Evolutionary conservation across 495 filamentous ascomycete species (phyloP).

Genomic region (Penicillium parvum): DNA sequence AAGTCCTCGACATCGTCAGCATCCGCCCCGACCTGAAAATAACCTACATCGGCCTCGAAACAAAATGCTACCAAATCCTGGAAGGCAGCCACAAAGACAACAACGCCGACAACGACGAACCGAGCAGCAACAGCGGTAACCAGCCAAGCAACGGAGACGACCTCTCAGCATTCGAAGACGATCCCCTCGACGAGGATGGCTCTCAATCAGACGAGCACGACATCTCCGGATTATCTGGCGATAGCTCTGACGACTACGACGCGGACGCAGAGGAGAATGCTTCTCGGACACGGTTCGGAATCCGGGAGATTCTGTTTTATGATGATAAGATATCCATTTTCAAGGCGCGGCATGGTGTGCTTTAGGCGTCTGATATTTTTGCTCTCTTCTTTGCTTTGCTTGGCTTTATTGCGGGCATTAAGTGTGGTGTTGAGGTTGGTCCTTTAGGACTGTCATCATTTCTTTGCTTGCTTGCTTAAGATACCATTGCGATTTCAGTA

Average conservation of each 20-base stretch:
- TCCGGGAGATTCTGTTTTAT: conserved; percentile 85
- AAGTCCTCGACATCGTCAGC: conserved; percentile 80
- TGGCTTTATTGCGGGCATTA: background rate
- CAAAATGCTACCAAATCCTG: conserved; percentile 86
- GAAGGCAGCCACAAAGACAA: conserved; percentile 58
- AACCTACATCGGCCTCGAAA: conserved; percentile 74
- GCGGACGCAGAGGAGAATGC: conserved; percentile 49
- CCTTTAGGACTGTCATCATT: too few relatives aligned
- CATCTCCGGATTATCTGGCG: conserved; percentile 32
- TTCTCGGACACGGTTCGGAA: conserved; percentile 53
- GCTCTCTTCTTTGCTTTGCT: background rate
- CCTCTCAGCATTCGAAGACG: conserved; percentile 35
- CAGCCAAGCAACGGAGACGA: conserved; percentile 43
- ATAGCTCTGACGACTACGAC: conserved; percentile 48
- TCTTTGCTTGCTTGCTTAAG: too few relatives aligned
- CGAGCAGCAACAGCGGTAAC: conserved; percentile 32
- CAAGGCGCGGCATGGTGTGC: conserved; percentile 67
- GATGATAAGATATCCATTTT: conserved; percentile 86
- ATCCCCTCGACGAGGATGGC: conserved; percentile 38
- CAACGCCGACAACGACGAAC: conserved; percentile 28
- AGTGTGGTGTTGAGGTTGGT: background rate
- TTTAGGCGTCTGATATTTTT: conserved; percentile 40
- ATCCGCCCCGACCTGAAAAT: conserved; percentile 81
- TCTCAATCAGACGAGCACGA: conserved; percentile 39
- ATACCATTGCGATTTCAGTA: too few relatives aligned